phyloP scores from a whole-genome alignment of 225 moss, liverwort and hornwort species.

The Marchantia polymorpha region DNA sequence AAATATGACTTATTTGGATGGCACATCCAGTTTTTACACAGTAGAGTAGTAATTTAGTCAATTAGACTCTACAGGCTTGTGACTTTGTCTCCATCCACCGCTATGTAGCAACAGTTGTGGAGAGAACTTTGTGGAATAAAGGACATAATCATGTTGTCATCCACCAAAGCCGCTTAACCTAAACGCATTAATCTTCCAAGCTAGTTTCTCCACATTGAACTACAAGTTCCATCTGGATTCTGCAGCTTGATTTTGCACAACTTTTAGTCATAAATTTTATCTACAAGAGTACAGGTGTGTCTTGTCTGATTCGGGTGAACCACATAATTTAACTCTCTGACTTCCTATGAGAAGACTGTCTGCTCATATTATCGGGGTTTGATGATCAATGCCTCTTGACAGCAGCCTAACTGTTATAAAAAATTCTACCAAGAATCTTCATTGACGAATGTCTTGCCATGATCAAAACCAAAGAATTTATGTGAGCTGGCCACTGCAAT shows the following conservation, averaged over 20 bases:
- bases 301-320: no score
- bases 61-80: background rate
- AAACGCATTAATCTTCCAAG: background rate
- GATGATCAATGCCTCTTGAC: no score
- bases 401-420: no score
- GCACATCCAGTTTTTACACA: background rate
- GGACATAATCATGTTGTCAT: no score
- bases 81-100: background rate
- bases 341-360: background rate
- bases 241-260: background rate
- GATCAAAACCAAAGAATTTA: no score
- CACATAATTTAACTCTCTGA: background rate
- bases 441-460: no score
- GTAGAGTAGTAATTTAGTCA: background rate
- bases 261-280: background rate
- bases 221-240: background rate
- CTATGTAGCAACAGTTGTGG: no score
- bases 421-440: no score
- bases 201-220: background rate
- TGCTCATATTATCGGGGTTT: no score
- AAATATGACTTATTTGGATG: background rate
- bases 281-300: background rate
- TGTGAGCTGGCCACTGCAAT: no score
- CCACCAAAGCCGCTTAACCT: background rate
- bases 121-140: no score